These are phyloP conservation scores for Mycena rebaudengoi DNA, from an alignment of 768 basidiomycete species.

Conservation along the genomic window DNA sequence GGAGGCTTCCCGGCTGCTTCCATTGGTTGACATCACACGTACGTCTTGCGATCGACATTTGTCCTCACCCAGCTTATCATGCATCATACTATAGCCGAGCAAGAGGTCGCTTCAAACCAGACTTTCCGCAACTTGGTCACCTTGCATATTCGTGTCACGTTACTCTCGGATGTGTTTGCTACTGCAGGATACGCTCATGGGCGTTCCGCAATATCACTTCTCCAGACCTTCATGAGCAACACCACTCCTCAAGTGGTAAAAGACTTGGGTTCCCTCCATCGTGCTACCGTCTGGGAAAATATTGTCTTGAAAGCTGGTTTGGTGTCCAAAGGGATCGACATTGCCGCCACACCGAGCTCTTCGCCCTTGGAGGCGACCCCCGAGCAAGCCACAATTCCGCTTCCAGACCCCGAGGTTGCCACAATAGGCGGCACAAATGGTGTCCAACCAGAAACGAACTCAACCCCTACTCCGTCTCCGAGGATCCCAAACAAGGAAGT, in stretches of 20 bases:
- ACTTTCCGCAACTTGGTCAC: conserved; percentile 78
- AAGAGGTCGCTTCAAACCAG: conserved; percentile 60
- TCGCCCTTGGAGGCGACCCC: conserved; percentile 61
- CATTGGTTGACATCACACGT: conserved; percentile 65
- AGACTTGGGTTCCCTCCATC: conserved; percentile 82
- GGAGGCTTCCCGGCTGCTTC: conserved; percentile 68
- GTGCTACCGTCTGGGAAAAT: conserved; percentile 88
- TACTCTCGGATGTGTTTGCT: conserved; percentile 89
- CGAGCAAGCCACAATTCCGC: conserved; percentile 48
- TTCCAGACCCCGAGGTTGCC: conserved; percentile 47
- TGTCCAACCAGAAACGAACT: conserved; percentile 27
- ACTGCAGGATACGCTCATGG: conserved; percentile 86
- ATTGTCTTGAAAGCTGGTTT: conserved; percentile 75
- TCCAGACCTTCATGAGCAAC: conserved; percentile 76
- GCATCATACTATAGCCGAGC: conserved; percentile 49
- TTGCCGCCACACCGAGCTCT: conserved; percentile 49
- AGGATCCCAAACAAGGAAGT: conserved; percentile 48
- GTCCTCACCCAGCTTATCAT: neutral
- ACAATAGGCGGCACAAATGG: conserved; percentile 46
- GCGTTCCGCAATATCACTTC: conserved; percentile 74
- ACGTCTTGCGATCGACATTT: conserved; percentile 30
- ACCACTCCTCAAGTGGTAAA: conserved; percentile 69
- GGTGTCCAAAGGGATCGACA: conserved; percentile 60
- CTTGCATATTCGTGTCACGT: conserved; percentile 79
- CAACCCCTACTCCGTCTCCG: conserved; percentile 13